Evolutionary conservation across 148 eudicot genomes (phyloP), one percentile per base, ranked within the genome.

Genomic region (Chenopodium album): DNA sequence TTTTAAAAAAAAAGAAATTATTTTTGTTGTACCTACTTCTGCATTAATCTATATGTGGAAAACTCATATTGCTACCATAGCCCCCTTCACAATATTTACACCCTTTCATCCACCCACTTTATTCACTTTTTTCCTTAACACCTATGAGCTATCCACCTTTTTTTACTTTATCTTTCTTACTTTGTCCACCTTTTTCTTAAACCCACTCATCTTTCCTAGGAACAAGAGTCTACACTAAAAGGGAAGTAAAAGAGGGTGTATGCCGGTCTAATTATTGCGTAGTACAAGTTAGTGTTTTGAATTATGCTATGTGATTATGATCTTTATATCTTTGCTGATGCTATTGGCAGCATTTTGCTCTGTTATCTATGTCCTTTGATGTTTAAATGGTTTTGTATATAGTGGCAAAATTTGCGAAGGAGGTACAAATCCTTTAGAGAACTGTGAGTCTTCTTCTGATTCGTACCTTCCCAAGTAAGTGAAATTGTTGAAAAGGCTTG

Each of bases 381-480:
- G 44, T 68, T 73, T 79, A 19, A 28, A 79, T 76, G 69, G 79
- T 79, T 67, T 87, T 79, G 71, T 59, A 32, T 86, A 86, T 77
- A 91, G 98, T 64, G 56, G 81, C 79, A 87, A 83, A 32, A 67
- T 31, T 29, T 85, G 73, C 37, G 79, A 79, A 75, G 88, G 81
- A 79, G 90, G 86, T 73, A 70, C 85, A 69, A 81, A 82, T 73
- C 75, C 76, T 65, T 81, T 76, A 66, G 85, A 82, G 75, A 74
- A 76, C 68, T 74, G 75, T 20, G 79, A 70, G 78, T 73, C 50
- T 80, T 84, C 77, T 54, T 76, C 76, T 26, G 85, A 81, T 83
- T 88, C 88, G 79, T 93, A 88, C 85, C 86, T 95, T 82, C 97
- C 98, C 48, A 78, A 75, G 98, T 95, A 84, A 89, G 97, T 86